Base-by-base conservation (phyloP, 2,329 filamentous ascomycete species). In the Blumeria hordei region DNA sequence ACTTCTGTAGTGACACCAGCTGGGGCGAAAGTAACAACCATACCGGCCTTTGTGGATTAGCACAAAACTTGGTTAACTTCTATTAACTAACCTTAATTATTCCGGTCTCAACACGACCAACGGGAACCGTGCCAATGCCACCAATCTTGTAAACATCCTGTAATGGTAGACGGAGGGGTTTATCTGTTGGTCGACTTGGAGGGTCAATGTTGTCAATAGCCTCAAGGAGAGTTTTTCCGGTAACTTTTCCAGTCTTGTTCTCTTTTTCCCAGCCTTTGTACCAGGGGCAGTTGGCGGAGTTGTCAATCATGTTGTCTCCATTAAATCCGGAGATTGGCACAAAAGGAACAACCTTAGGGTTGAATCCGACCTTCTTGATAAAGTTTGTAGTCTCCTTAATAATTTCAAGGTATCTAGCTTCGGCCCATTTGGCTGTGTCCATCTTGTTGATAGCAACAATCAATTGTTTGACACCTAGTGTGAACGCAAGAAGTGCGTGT, bases 301-400 rank as follows among this genome's bases (percentile, higher is more conserved):
- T 61, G 58, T 85, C 73, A 61, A 98, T 83, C 92, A 98, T 98
- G 87, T 98, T 98, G 85, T 98, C 92, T 72, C 92, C 92, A 82
- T 98, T 84, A 88, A 98, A 98, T 67, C 92, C 92, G 68, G 92
- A 96, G 85, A 98, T 96, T 71, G 92, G 92, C 70, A 98, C 92
- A 80, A 98, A 98, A 67, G 90, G 79, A 70, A 96, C 88, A 67
- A 76, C 73, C 87, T 96, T 96, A 78, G 92, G 90, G 86, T 96
- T 95, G 87, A 90, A 98, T 73, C 92, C 92, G 75, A 96, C 90
- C 88, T 98, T 96, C 90, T 96, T 98, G 87, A 98, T 95, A 86
- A 96, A 96, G 80, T 80, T 84, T 77, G 88, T 93, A 67, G 88
- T 95, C 83, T 98, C 92, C 88, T 96, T 96, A 83, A 96, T 90